phyloP scores from a whole-genome alignment of 306 rosid genomes.

The Macrotyloma uniflorum region DNA sequence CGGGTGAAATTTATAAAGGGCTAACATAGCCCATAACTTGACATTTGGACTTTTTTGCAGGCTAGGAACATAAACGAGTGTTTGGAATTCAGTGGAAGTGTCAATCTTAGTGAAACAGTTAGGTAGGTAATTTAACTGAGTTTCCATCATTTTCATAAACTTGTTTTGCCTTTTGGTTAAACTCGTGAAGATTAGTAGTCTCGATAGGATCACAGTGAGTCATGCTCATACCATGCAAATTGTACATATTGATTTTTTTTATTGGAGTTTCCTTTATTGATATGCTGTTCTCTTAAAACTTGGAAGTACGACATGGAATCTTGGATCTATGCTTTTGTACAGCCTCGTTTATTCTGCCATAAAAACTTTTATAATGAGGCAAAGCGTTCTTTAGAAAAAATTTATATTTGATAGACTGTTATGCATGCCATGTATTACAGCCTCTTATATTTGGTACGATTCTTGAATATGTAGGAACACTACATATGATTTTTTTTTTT shows the following conservation, averaged over 20 bases:
- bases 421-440: not conserved
- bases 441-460: not conserved
- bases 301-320: not conserved
- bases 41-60: constrained; percentile 42
- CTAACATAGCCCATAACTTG: constrained; percentile 20
- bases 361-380: not conserved
- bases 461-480: not conserved
- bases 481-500: not conserved
- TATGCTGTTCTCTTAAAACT: not conserved
- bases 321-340: not conserved
- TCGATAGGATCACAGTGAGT: constrained; percentile 9
- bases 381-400: not conserved
- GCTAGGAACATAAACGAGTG: constrained; percentile 31
- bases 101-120: constrained; percentile 22
- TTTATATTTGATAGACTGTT: not conserved
- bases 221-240: constrained; percentile 17
- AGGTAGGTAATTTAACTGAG: constrained; percentile 26
- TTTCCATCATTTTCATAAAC: constrained; percentile 2
- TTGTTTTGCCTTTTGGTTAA: constrained; percentile 31
- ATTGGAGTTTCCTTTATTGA: constrained; percentile 13
- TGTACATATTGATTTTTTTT: constrained; percentile 40
- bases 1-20: constrained; percentile 16
- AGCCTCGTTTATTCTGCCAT: constrained; percentile 13
- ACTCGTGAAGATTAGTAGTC: constrained; percentile 7
- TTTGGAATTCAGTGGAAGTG: constrained; percentile 22